Base-by-base conservation (phyloP, 768 basidiomycete species). In the Coprinellus micaceus region DNA sequence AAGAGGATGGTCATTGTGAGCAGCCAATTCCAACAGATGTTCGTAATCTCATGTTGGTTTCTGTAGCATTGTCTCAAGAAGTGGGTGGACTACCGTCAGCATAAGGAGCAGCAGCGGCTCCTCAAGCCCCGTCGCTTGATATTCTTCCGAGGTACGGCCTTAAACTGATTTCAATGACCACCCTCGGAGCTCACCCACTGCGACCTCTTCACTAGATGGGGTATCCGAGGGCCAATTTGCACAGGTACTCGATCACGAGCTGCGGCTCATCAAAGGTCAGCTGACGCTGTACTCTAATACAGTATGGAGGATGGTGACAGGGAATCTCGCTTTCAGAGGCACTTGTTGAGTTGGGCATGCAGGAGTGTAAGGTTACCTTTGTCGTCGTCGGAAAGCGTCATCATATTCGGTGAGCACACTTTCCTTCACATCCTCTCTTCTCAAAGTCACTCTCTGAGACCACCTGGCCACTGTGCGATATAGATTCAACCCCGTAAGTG, bases 371-470 rank as follows among this genome's bases (percentile, higher is more conserved):
- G 51, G 88, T 93, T 28, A 93, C 91, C 0, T 72, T 93, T 22
- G 80, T 92, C 49, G 76, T 93, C 24, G 91, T 93, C 6, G 90
- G 88, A 13, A 94, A 93, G 65, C 78, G 86, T 2, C 86, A 88
- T 64, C 86, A 86, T 52, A 77, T 85, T 49, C 75, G 82, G 64
- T 73, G 54, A 29, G 65, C 52, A 10, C 29, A 29, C n/a, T n/a
- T n/a, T n/a, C n/a, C 9, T 19, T 33, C 22, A 7, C 25, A 15
- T 44, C 43, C 19, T 44, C 22, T 44, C 22, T 7, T 44, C 19
- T 44, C 11, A 12, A 12, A 21, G 6, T 7, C 9, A 46, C 1
- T 44, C 19, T n/a, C n/a, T 25, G 29, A 25, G 25, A 40, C 24
- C 29, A 52, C 37, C n/a, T 21, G 37, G 44, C 33, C 41, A 39